Evolutionary conservation across 768 basidiomycete genomes (phyloP), one percentile per base, ranked within the genome.

Genomic region (Clitopilus hobsonii): DNA sequence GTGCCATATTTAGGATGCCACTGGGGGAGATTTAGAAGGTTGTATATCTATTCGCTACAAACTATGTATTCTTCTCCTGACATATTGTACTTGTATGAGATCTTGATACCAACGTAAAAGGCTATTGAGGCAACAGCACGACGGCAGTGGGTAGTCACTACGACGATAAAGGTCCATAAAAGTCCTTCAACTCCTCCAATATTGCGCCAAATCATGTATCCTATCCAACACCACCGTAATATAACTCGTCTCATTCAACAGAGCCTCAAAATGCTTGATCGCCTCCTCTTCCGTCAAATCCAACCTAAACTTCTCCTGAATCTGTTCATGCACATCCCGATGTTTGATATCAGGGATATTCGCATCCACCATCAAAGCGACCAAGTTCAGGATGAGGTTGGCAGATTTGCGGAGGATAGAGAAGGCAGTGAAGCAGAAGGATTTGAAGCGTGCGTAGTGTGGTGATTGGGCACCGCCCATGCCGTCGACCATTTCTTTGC

Each of bases 401-500:
- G 96, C 93, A 65, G 91, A 94, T 78, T 98, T 98, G 61, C 96
- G 85, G 54, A 98, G 81, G 64, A 92, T 94, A 52, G 89, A 91
- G 72, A 98, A 98, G 1, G 94, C 97, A n/a, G 96, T 98, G 70
- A 95, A 96, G 68, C 93, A 97, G 60, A 94, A 89, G 61, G 85
- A 89, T 71, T 98, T 94, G 84, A 99, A 99, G 26, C 95, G 88
- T 23, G 86, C 83, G 69, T 98, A 98, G 67, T 98, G 96, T n/a
- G 89, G 82, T 5, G 94, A 96, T 63, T 90, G 84, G 1, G 91
- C 86, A 10, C 97, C 96, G n/a, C 97, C 97, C 94, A 99, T 96
- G 10, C 91, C 96, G 67, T 99, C 97, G 0, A 98, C 93, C 97
- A 98, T 99, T 67, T 98, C 97, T 65, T 96, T 95, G 72, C 95